These are phyloP conservation scores for Hypomontagnella submonticulosa DNA, from an alignment of 495 filamentous ascomycete species.

Conservation along the genomic window DNA sequence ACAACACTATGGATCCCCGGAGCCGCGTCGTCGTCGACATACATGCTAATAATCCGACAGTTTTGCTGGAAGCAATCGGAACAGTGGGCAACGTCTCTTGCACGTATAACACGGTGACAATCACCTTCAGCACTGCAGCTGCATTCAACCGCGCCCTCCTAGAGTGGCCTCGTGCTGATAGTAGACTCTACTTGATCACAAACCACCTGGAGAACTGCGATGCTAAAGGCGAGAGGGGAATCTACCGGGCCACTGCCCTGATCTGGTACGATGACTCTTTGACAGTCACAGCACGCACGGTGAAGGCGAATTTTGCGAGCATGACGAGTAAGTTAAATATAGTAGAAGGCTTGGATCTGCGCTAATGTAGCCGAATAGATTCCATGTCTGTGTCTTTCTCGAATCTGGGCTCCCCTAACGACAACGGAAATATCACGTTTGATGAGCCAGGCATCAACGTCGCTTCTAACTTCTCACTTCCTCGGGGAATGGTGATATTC, in stretches of 20 bases:
- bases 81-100: conserved; percentile 41
- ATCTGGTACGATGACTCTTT: conserved; percentile 37
- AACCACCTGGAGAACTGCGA: conserved; percentile 46
- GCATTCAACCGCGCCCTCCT: conserved; percentile 35
- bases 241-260: conserved; percentile 37
- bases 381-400: conserved; percentile 36
- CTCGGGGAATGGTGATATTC: conserved; percentile 38
- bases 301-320: conserved; percentile 28
- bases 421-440: conserved; percentile 38
- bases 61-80: conserved; percentile 47
- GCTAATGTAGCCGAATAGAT: conserved; percentile 21
- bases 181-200: conserved; percentile 45
- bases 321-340: conserved; percentile 43
- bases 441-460: conserved; percentile 44
- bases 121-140: conserved; percentile 40
- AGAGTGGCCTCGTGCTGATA: conserved; percentile 39
- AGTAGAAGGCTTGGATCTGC: background rate
- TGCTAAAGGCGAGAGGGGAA: conserved; percentile 40
- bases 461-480: conserved; percentile 41
- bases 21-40: conserved; percentile 42
- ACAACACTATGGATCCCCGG: conserved; percentile 15
- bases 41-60: conserved; percentile 39
- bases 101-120: conserved; percentile 29
- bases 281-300: conserved; percentile 33
- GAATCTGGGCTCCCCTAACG: conserved; percentile 28